A percentile compares a stretch with the other conserved stretches of the same genome.
These are phyloP conservation scores for Exophiala mesophila DNA, from an alignment of 2,329 filamentous ascomycete species.

Conservation along the genomic window DNA sequence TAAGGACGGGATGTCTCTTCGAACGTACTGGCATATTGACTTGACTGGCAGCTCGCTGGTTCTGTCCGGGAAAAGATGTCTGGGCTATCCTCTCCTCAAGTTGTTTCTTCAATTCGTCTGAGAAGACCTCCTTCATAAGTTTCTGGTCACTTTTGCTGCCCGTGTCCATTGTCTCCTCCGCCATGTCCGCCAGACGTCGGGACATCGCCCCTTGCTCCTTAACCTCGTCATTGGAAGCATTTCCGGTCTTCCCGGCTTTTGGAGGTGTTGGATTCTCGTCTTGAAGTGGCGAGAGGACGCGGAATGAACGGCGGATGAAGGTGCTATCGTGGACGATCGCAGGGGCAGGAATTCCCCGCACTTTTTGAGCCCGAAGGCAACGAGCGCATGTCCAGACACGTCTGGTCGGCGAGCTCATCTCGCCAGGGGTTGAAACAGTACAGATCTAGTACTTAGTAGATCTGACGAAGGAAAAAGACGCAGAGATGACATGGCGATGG, in stretches of 20 bases:
- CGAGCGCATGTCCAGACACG: constrained; percentile 23
- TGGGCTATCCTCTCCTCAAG: constrained; percentile 56
- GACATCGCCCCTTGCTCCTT: constrained; percentile 54
- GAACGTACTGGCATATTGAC: constrained; percentile 46
- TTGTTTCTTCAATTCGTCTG: constrained; percentile 54
- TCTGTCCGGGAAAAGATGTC: constrained; percentile 50
- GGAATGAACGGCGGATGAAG: constrained; percentile 11
- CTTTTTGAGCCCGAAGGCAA: constrained; percentile 21
- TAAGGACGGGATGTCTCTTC: no score
- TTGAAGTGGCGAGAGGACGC: constrained; percentile 1
- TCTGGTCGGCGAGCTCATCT: constrained; percentile 19
- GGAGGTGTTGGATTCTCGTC: constrained; percentile 6
- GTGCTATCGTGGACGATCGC: neutral
- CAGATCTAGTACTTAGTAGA: no score
- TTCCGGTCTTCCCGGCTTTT: neutral
- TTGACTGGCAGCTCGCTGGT: constrained; percentile 51
- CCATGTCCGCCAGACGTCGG: constrained; percentile 54
- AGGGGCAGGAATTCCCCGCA: constrained; percentile 8
- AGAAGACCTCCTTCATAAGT: constrained; percentile 59
- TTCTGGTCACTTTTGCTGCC: constrained; percentile 52
- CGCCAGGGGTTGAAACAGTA: no score
- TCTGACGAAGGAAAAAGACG: neutral
- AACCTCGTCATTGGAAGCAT: neutral
- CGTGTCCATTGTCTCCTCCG: constrained; percentile 53
- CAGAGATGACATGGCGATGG: neutral